Percentiles rank a stretch among this genome's conserved stretches.
Evolutionary conservation across 306 rosid genomes (phyloP).

Genomic region (Lotus japonicus): DNA sequence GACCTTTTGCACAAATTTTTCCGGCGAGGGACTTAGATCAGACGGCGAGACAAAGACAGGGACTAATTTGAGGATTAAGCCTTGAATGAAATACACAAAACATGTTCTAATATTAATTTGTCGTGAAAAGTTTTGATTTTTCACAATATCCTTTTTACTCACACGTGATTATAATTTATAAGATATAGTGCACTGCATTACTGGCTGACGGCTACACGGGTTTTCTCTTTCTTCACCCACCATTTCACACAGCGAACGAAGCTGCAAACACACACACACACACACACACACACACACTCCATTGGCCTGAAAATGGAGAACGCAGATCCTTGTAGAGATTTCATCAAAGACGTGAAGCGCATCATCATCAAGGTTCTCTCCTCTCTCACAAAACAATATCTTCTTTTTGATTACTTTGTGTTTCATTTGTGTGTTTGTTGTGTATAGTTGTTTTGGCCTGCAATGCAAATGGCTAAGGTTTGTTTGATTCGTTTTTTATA

Average conservation of each 20-base stretch:
- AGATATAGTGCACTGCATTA: background rate
- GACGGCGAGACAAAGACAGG: too few species aligned
- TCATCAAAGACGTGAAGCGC: conserved; percentile 33
- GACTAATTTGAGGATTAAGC: too few species aligned
- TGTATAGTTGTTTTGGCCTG: background rate
- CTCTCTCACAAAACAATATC: background rate
- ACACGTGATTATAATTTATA: background rate
- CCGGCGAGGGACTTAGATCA: too few species aligned
- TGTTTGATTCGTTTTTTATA: background rate
- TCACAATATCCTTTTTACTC: background rate
- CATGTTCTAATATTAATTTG: too few species aligned
- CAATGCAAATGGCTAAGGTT: conserved; percentile 19
- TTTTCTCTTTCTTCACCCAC: background rate
- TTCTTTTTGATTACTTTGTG: background rate
- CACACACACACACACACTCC: too few species aligned
- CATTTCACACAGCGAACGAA: background rate
- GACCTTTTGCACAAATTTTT: too few species aligned
- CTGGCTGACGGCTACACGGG: background rate
- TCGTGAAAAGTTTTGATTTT: too few species aligned
- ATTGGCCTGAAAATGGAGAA: conserved; percentile 19
- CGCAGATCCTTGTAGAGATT: conserved; percentile 23
- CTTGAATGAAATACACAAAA: too few species aligned
- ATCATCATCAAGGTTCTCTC: conserved; percentile 30
- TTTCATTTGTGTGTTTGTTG: background rate
- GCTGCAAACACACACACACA: too few species aligned